phyloP scores from a whole-genome alignment of 1,139 yeast genomes.

The Hyphopichia pseudoburtonii region DNA sequence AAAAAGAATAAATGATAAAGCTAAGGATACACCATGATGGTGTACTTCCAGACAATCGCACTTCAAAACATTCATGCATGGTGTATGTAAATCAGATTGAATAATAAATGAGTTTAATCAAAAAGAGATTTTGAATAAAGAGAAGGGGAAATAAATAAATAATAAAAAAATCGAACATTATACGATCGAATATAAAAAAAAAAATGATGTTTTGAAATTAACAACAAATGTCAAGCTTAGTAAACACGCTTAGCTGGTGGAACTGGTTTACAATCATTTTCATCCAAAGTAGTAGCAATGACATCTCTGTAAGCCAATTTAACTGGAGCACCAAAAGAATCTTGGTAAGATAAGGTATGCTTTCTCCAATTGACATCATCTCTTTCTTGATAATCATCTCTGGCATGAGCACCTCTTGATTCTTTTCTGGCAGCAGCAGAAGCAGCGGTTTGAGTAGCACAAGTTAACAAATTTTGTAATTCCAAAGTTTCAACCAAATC shows the following conservation, averaged over 20 bases:
- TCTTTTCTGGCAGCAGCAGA: conserved; percentile 96
- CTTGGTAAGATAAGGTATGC: conserved; percentile 94
- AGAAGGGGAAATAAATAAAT: neutral
- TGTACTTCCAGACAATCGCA: no score
- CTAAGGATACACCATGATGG: no score
- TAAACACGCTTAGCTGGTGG: conserved; percentile 97
- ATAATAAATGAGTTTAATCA: no score
- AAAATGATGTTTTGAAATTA: neutral
- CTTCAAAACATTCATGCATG: no score
- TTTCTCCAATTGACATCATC: conserved; percentile 98
- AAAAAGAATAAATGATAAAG: no score
- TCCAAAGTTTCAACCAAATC: conserved; percentile 96
- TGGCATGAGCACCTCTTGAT: conserved; percentile 99
- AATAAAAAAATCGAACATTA: neutral
- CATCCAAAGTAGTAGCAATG: conserved; percentile 81
- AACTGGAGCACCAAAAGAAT: conserved; percentile 66
- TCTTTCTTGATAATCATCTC: conserved; percentile 96
- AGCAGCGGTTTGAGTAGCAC: conserved; percentile 94
- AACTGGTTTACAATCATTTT: conserved; percentile 88
- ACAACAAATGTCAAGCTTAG: conserved; percentile 26
- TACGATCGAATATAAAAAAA: neutral
- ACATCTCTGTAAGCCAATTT: conserved; percentile 85
- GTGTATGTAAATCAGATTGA: no score
- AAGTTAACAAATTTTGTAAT: conserved; percentile 92
- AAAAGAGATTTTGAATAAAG: no score